phyloP scores from a whole-genome alignment of 805 yeast genomes.

The Wickerhamiella nectarea region DNA sequence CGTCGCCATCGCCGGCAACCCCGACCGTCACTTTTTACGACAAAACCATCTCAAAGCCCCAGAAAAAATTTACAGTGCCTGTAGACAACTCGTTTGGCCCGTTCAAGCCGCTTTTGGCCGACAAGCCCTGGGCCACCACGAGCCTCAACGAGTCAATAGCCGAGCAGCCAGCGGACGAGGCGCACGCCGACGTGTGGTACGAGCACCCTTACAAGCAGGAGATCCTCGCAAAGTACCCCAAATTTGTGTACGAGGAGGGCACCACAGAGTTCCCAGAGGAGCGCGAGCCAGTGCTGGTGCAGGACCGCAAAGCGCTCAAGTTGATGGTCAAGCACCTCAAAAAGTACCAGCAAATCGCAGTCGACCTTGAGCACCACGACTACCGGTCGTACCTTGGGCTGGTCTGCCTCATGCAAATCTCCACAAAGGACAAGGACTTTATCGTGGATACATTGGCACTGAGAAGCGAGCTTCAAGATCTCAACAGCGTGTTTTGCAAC shows the following conservation, averaged over 20 bases:
- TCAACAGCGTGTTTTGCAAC: slow-evolving; percentile 68
- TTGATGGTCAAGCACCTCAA: slow-evolving; percentile 43
- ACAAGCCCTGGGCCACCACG: slow-evolving; percentile 57
- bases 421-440: slow-evolving; percentile 70
- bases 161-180: slow-evolving; percentile 27
- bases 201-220: slow-evolving; percentile 73
- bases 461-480: slow-evolving; percentile 49
- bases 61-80: slow-evolving; percentile 34
- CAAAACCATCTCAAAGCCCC: slow-evolving; percentile 25
- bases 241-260: slow-evolving; percentile 34
- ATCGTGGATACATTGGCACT: slow-evolving; percentile 72
- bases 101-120: slow-evolving; percentile 56
- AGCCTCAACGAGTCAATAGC: slow-evolving; percentile 40
- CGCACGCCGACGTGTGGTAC: slow-evolving; percentile 39
- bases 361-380: slow-evolving; percentile 94
- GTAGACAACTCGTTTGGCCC: slow-evolving; percentile 66
- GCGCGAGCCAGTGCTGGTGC: slow-evolving; percentile 45
- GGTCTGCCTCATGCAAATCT: slow-evolving; percentile 86
- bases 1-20: background rate
- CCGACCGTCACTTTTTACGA: slow-evolving; percentile 19
- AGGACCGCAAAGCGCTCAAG: slow-evolving; percentile 37
- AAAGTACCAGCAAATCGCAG: slow-evolving; percentile 54
- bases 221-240: slow-evolving; percentile 63
- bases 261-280: slow-evolving; percentile 34
- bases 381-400: slow-evolving; percentile 80